These are phyloP conservation scores for Bertia moriformis DNA, from an alignment of 2,329 filamentous ascomycete genomes.

Conservation along the genomic window DNA sequence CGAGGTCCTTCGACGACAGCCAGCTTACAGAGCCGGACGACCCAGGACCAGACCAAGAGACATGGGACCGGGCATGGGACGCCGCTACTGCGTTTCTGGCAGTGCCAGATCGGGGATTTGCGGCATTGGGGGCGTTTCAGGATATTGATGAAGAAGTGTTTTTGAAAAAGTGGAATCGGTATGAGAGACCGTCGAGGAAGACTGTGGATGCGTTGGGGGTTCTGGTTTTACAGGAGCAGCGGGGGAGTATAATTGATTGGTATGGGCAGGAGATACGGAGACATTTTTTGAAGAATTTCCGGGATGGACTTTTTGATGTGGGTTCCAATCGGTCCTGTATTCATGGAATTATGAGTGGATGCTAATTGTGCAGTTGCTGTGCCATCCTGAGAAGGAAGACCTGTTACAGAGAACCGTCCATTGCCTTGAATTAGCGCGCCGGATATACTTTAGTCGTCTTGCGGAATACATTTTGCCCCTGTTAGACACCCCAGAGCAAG, in stretches of 20 bases:
- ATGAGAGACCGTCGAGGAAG: neutral
- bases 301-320: constrained; percentile 16
- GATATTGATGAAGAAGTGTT: neutral
- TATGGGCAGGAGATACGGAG: constrained; percentile 23
- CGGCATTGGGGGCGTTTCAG: constrained; percentile 13
- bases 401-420: constrained; percentile 15
- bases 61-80: constrained; percentile 22
- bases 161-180: neutral
- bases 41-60: constrained; percentile 11
- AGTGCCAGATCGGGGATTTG: constrained; percentile 17
- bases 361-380: neutral
- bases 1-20: no score
- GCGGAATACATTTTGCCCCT: constrained; percentile 15
- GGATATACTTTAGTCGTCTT: constrained; percentile 19
- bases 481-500: constrained; percentile 7
- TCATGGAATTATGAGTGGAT: neutral
- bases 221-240: constrained; percentile 11
- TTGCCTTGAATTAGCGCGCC: constrained; percentile 17
- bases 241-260: constrained; percentile 20
- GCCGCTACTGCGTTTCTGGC: constrained; percentile 20
- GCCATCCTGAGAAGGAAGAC: neutral
- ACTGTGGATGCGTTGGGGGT: neutral
- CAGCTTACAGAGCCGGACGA: neutral
- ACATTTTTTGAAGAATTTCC: constrained; percentile 23
- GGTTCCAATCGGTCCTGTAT: no score